Base-by-base conservation (phyloP, 169 alveolate species). In the Plasmodium malariae region DNA sequence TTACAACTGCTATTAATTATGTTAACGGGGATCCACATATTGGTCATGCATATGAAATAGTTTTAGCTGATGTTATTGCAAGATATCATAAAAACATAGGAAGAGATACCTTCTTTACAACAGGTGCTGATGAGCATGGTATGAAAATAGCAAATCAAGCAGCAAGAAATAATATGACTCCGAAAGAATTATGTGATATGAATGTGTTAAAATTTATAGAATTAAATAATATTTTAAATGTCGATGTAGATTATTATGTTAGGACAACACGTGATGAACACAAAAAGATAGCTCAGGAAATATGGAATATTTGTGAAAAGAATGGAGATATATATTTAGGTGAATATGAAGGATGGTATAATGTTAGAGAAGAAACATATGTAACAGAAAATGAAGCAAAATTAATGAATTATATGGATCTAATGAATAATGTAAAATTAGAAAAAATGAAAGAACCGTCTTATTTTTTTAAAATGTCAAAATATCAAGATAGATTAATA, bases 61-160 rank as follows among this genome's bases (percentile, higher is more conserved):
- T 93, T 12, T 30, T 91, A n/a, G 95, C 92, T 78, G 98, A 96
- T 59, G 93, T 92, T 4, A 30, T 93, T 2, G 91, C 93, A 11
- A 92, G 98, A 73, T 96, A 83, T 60, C 95, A 96, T 63, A 93
- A 93, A 48, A 68, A 93, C 45, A 83, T 86, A 49, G 98, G 98
- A 32, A 86, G 94, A 80, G 87, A 93, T 24, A 94, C 96, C 0
- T 92, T 92, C 59, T 96, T 97, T 63, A 73, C 94, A 65, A 95
- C 98, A 4, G 99, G 99, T 24, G 95, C 98, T 0, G 99, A 97
- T 88, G 99, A 97, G 70, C 99, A 97, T 70, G 99, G 99, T 7
- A 92, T 94, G 76, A 97, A 97, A 93, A 97, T 97, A 43, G 97
- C 97, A 1, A 95, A 94, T 32, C 94, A 96, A 37, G 99, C 99